phyloP scores from a whole-genome alignment of 2,329 filamentous ascomycete genomes.

The Monilinia laxa region DNA sequence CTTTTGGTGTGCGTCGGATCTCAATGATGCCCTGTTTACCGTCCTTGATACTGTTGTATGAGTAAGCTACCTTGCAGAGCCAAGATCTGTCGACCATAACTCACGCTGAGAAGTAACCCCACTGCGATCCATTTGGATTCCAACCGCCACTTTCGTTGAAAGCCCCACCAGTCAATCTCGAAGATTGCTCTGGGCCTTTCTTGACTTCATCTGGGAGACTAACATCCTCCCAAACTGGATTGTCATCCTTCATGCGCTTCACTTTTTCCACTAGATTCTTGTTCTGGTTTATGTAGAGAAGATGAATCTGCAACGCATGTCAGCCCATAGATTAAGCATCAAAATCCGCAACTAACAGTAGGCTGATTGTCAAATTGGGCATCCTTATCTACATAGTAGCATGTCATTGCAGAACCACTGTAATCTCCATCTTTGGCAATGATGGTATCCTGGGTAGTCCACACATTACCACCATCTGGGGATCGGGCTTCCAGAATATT shows the following conservation, averaged over 20 bases:
- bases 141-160: neutral
- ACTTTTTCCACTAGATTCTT: slow-evolving; percentile 8
- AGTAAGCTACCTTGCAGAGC: neutral
- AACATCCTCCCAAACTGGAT: slow-evolving; percentile 16
- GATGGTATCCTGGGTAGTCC: slow-evolving; percentile 16
- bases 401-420: slow-evolving; percentile 12
- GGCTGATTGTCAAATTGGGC: slow-evolving; percentile 11
- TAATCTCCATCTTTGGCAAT: slow-evolving; percentile 17
- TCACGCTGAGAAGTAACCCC: slow-evolving; percentile 16
- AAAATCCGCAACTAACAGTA: neutral
- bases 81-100: neutral
- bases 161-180: slow-evolving; percentile 8
- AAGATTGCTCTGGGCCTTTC: slow-evolving; percentile 18
- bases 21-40: slow-evolving; percentile 8
- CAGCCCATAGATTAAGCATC: neutral
- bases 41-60: neutral
- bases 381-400: slow-evolving; percentile 20
- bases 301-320: slow-evolving; percentile 15
- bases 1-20: slow-evolving; percentile 19
- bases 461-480: slow-evolving; percentile 12
- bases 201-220: slow-evolving; percentile 7
- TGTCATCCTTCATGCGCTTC: slow-evolving; percentile 14
- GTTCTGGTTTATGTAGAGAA: slow-evolving; percentile 13
- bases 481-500: slow-evolving; percentile 18
- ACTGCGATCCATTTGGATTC: slow-evolving; percentile 21